These are phyloP conservation scores for Zygosaccharomyces lentus DNA, from an alignment of 805 yeast species.

Conservation along the genomic window DNA sequence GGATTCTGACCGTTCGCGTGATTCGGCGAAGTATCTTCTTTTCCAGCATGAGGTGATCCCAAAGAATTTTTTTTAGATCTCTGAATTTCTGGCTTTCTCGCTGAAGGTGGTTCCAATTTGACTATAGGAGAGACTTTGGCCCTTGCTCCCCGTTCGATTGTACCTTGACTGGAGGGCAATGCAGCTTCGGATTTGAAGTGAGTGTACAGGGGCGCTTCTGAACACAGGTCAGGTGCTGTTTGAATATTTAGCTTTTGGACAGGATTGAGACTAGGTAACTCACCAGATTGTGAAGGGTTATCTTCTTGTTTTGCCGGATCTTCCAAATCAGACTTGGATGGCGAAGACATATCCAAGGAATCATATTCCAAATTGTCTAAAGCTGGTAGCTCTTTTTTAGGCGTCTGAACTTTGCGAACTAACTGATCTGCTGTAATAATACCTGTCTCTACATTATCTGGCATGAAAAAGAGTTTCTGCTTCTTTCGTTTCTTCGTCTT, in stretches of 20 bases:
- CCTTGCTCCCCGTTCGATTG: too few relatives aligned
- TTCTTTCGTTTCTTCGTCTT: conserved; percentile 18
- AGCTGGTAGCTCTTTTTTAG: conserved; percentile 8
- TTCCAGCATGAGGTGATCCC: too few relatives aligned
- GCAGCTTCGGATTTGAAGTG: neutral
- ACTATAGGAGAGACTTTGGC: neutral
- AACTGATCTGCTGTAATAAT: conserved; percentile 50
- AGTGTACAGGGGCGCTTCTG: neutral
- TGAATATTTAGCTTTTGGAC: neutral
- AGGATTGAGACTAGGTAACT: neutral
- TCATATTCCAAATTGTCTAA: conserved; percentile 19
- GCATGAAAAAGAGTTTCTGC: conserved; percentile 56
- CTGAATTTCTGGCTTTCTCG: too few relatives aligned
- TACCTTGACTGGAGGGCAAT: neutral
- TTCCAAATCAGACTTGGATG: conserved; percentile 9
- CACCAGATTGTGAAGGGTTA: neutral
- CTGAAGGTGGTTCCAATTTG: neutral
- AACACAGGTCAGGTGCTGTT: neutral
- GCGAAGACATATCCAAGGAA: conserved; percentile 12
- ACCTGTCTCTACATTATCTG: conserved; percentile 65
- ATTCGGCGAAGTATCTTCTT: too few relatives aligned
- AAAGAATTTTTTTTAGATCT: too few relatives aligned
- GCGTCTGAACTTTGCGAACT: conserved; percentile 33
- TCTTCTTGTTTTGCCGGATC: neutral
- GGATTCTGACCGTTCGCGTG: too few relatives aligned